Percentiles rank a stretch among this genome's conserved stretches.
phyloP scores from a whole-genome alignment of 179 eudicot species.

The Heliamphora pulchella region DNA sequence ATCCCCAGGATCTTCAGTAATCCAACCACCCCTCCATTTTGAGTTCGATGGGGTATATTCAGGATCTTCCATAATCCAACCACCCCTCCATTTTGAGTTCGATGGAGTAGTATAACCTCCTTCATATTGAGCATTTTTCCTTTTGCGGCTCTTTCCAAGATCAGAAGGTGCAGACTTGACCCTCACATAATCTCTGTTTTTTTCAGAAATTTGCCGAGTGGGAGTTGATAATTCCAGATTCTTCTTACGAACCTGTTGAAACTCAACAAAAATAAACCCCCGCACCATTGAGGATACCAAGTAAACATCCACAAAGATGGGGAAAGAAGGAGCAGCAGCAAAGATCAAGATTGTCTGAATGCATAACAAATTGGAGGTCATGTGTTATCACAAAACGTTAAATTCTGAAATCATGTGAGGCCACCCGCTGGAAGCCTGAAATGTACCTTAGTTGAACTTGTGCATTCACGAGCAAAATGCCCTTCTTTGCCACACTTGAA shows the following conservation, averaged over 20 bases:
- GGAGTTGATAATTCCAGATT: conserved; percentile 52
- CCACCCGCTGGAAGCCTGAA: conserved; percentile 5
- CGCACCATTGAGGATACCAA: conserved; percentile 10
- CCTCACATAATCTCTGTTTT: conserved; percentile 27
- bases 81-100: conserved; percentile 50
- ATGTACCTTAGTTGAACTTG: conserved; percentile 46
- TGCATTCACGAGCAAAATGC: conserved; percentile 88
- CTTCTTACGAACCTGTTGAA: conserved; percentile 49
- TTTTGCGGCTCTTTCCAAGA: conserved; percentile 37
- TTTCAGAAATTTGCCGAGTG: conserved; percentile 28
- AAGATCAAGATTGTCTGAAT: conserved; percentile 1
- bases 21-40: conserved; percentile 67
- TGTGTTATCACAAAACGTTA: background rate
- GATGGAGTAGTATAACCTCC: conserved; percentile 27
- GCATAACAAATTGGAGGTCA: background rate
- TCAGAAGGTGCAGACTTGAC: conserved; percentile 51
- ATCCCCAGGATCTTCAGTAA: conserved; percentile 52
- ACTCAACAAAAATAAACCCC: conserved; percentile 7
- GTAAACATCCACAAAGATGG: background rate
- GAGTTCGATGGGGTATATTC: conserved; percentile 28
- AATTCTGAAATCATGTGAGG: background rate
- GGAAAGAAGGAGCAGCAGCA: background rate
- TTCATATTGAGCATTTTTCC: conserved; percentile 37
- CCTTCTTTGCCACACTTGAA: conserved; percentile 75
- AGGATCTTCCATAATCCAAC: conserved; percentile 66